These are phyloP conservation scores for Zygosaccharomyces kombuchaensis DNA, from an alignment of 805 yeast species.

Conservation along the genomic window DNA sequence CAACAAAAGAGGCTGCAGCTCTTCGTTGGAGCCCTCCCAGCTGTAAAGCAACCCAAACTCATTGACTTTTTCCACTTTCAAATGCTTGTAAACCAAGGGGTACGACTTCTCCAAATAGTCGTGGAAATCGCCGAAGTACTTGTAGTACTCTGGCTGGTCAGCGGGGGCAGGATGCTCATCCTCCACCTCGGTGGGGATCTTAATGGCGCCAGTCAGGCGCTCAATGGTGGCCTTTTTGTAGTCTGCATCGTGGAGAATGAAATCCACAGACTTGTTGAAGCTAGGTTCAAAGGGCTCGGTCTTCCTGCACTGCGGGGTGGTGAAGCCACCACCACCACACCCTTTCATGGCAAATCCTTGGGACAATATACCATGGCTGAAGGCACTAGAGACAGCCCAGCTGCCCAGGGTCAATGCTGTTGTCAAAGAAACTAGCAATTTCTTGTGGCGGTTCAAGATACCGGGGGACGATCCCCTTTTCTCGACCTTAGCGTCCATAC, in stretches of 20 bases:
- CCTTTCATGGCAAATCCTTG: background rate
- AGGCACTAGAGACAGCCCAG: background rate
- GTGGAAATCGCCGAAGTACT: constrained; percentile 46
- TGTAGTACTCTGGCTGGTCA: constrained; percentile 42
- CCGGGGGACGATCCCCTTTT: background rate
- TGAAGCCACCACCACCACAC: background rate
- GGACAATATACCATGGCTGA: background rate
- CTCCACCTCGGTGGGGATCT: constrained; percentile 57
- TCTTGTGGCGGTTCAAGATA: constrained; percentile 3
- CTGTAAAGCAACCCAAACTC: constrained; percentile 62
- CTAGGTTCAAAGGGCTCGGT: constrained; percentile 26
- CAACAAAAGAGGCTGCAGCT: constrained; percentile 60
- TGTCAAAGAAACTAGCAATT: constrained; percentile 8
- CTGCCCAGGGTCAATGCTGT: constrained; percentile 10
- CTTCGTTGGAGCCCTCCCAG: constrained; percentile 51
- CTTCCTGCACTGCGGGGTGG: constrained; percentile 13
- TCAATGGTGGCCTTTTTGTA: constrained; percentile 39
- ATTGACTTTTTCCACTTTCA: constrained; percentile 54
- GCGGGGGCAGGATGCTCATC: constrained; percentile 45
- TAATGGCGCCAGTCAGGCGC: constrained; percentile 54
- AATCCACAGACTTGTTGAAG: constrained; percentile 21
- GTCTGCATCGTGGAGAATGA: constrained; percentile 32
- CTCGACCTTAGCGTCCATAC: background rate
- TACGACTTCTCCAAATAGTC: constrained; percentile 49
- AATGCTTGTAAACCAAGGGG: constrained; percentile 48